Conservation (phyloP, 257 asterid genomes). For the Gentiana macrophylla region DNA sequence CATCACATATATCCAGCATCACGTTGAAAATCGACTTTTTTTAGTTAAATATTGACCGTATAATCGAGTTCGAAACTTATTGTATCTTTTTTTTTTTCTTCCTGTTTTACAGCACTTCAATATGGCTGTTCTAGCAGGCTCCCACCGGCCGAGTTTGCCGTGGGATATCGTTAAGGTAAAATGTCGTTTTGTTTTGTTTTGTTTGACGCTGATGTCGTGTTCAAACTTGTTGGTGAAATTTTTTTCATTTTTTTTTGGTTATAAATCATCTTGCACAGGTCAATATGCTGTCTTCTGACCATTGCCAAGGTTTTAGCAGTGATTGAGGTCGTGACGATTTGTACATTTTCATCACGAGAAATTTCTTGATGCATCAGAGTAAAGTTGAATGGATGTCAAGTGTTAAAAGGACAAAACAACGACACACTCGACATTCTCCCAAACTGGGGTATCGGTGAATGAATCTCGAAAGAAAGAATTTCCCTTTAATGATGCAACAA, state of each 20-base stretch:
- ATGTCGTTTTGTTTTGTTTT: not conserved
- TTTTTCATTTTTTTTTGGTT: not conserved
- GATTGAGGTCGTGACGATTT: too few species aligned
- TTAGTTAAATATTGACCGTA: not conserved
- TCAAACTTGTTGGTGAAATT: not conserved
- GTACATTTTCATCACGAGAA: too few species aligned
- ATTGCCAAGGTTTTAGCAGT: not conserved
- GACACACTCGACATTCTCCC: too few species aligned
- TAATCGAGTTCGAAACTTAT: not conserved
- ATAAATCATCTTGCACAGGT: conserved; percentile 28
- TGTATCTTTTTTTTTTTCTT: not conserved
- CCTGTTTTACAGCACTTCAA: conserved; percentile 47
- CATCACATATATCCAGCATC: not conserved
- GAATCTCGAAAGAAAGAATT: too few species aligned
- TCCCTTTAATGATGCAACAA: too few species aligned
- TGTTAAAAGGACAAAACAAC: too few species aligned
- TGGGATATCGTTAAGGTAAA: conserved; percentile 57
- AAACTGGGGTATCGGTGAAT: too few species aligned
- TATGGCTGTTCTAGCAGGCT: conserved; percentile 61
- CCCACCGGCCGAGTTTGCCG: conserved; percentile 34
- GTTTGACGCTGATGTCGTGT: not conserved
- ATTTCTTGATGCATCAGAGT: too few species aligned
- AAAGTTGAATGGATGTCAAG: too few species aligned
- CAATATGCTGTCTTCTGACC: conserved; percentile 50
- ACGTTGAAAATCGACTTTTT: not conserved